Percentiles rank a stretch among this genome's conserved stretches.
Conservation (phyloP, 495 filamentous ascomycete genomes). For the Emericellopsis terricola region DNA sequence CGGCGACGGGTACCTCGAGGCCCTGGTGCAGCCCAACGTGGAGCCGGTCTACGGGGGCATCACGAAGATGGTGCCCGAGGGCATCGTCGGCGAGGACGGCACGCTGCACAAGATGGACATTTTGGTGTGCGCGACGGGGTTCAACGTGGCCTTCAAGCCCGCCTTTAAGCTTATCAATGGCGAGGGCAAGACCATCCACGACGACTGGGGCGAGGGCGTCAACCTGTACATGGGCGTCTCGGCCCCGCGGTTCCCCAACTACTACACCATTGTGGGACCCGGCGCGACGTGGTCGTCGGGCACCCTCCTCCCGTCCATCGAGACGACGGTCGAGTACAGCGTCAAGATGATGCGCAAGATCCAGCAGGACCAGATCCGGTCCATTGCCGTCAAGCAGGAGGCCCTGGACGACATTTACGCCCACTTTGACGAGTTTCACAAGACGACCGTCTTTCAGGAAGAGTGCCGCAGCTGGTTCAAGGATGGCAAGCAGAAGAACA, state of each 20-base stretch:
- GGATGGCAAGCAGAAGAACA: slow-evolving; percentile 15
- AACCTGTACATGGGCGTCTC: slow-evolving; percentile 28
- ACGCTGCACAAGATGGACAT: slow-evolving; percentile 36
- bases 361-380: slow-evolving; percentile 23
- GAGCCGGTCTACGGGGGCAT: slow-evolving; percentile 39
- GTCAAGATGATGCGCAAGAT: slow-evolving; percentile 23
- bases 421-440: slow-evolving; percentile 28
- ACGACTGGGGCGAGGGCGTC: slow-evolving; percentile 14
- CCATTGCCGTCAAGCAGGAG: slow-evolving; percentile 16
- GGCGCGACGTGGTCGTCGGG: slow-evolving; percentile 30
- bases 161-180: slow-evolving; percentile 41
- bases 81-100: slow-evolving; percentile 39
- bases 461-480: slow-evolving; percentile 32
- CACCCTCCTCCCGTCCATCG: slow-evolving; percentile 26
- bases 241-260: slow-evolving; percentile 25
- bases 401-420: slow-evolving; percentile 26
- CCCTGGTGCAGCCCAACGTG: slow-evolving; percentile 41
- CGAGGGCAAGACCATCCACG: slow-evolving; percentile 25
- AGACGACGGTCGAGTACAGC: slow-evolving; percentile 30
- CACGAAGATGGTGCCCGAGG: slow-evolving; percentile 33
- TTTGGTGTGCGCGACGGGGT: slow-evolving; percentile 55
- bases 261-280: slow-evolving; percentile 22
- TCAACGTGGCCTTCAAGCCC: slow-evolving; percentile 40
- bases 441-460: slow-evolving; percentile 24
- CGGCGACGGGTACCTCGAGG: slow-evolving; percentile 47